A percentile compares a stretch with the other conserved stretches of the same genome.
phyloP scores from a whole-genome alignment of 169 alveolate genomes.

The Cryptosporidium tyzzeri region DNA sequence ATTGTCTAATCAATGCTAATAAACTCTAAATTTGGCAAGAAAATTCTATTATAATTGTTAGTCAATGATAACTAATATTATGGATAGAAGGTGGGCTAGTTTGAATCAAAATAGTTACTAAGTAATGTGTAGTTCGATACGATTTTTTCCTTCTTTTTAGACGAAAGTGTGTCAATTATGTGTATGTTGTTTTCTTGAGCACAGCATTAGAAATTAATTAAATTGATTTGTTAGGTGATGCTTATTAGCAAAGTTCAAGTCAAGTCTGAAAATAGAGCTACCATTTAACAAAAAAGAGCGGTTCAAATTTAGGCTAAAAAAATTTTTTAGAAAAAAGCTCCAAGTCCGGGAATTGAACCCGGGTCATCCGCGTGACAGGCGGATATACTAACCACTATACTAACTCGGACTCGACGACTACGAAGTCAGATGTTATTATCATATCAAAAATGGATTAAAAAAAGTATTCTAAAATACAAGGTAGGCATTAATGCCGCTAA shows the following conservation, averaged over 20 bases:
- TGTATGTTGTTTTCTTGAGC: background rate
- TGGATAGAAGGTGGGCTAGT: background rate
- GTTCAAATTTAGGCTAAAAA: background rate
- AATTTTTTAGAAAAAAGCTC: slow-evolving; percentile 79
- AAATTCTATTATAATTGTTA: background rate
- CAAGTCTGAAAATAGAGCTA: too few relatives aligned
- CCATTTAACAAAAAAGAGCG: too few relatives aligned
- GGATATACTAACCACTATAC: slow-evolving; percentile 92
- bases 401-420: slow-evolving; percentile 82
- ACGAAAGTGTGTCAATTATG: background rate
- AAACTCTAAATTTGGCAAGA: background rate
- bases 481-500: background rate
- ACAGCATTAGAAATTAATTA: too few relatives aligned
- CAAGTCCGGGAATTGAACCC: slow-evolving; percentile 92
- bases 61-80: background rate
- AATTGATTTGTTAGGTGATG: too few relatives aligned
- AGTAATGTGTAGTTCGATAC: slow-evolving; percentile 1
- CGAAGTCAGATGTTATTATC: background rate
- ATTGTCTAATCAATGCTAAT: background rate
- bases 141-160: background rate
- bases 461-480: too few relatives aligned
- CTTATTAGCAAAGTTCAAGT: too few relatives aligned
- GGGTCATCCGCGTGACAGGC: slow-evolving; percentile 94
- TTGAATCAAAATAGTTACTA: background rate
- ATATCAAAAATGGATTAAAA: background rate